Percentiles rank a stretch among this genome's conserved stretches.
These are phyloP conservation scores for Malus sieversii DNA, from an alignment of 306 rosid species.

Conservation along the genomic window DNA sequence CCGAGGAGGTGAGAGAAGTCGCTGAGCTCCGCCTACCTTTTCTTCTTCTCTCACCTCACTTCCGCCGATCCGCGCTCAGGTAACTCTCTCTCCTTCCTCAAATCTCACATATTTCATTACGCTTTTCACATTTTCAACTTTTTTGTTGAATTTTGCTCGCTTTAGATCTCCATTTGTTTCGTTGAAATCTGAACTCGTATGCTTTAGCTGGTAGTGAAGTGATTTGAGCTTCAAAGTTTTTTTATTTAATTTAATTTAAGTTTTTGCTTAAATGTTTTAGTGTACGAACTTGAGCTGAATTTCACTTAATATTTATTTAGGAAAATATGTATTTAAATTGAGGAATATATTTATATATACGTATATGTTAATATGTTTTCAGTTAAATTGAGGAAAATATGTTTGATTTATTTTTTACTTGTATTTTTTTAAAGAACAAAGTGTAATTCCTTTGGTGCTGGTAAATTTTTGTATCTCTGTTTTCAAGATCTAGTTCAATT, in stretches of 20 bases:
- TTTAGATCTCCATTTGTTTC: conserved; percentile 3
- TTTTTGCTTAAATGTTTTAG: too few relatives aligned
- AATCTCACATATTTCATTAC: not conserved
- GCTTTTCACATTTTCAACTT: not conserved
- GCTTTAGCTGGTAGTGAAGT: not conserved
- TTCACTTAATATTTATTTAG: not conserved
- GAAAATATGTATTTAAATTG: not conserved
- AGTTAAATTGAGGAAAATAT: not conserved
- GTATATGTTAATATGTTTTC: not conserved
- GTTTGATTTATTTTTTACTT: not conserved
- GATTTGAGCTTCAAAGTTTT: not conserved
- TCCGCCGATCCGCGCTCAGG: conserved; percentile 36
- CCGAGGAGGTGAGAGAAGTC: conserved; percentile 35
- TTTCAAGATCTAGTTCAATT: not conserved
- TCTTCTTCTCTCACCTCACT: conserved; percentile 20
- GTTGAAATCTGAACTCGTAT: not conserved
- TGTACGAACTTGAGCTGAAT: not conserved
- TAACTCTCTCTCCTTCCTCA: not conserved
- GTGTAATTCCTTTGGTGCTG: not conserved
- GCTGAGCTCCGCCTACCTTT: conserved; percentile 1
- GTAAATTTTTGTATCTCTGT: not conserved
- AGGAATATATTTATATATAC: not conserved
- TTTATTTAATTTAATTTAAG: not conserved
- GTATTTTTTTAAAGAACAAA: not conserved
- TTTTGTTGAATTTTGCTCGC: not conserved